Conservation (phyloP, 2,329 filamentous ascomycete genomes). For the Penicillium sp. region DNA sequence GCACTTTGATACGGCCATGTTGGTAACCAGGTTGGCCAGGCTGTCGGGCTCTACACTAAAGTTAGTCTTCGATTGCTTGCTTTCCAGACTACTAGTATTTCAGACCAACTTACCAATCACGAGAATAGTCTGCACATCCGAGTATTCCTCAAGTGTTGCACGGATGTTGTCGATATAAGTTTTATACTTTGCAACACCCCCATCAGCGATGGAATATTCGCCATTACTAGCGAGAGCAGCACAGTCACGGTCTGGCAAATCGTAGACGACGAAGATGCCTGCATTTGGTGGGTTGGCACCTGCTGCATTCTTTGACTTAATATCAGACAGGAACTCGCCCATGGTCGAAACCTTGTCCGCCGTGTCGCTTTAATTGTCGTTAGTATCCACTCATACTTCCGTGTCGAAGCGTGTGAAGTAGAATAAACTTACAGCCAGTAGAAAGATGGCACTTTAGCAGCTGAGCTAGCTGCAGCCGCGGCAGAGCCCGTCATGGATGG, state of each 20-base stretch:
- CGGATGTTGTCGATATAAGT: constrained; percentile 61
- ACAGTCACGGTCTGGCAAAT: constrained; percentile 67
- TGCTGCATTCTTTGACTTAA: constrained; percentile 52
- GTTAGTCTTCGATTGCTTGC: constrained; percentile 31
- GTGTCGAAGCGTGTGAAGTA: not conserved
- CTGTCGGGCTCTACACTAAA: constrained; percentile 61
- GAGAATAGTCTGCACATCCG: constrained; percentile 56
- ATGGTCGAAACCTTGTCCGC: constrained; percentile 55
- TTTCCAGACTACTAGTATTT: too few relatives aligned
- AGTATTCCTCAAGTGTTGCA: constrained; percentile 57
- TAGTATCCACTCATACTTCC: not conserved
- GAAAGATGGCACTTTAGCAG: constrained; percentile 57
- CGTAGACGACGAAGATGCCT: constrained; percentile 64
- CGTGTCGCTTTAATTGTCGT: constrained; percentile 42
- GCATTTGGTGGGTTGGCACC: constrained; percentile 54
- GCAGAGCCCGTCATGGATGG: constrained; percentile 63
- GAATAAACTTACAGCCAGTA: constrained; percentile 53
- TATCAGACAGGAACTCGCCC: constrained; percentile 53
- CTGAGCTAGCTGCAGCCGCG: constrained; percentile 54
- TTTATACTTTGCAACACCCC: constrained; percentile 57
- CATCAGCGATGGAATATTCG: constrained; percentile 61
- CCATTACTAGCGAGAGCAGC: constrained; percentile 67
- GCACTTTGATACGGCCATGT: constrained; percentile 60
- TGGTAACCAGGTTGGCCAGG: constrained; percentile 66
- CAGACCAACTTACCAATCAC: constrained; percentile 48